Base-by-base conservation (phyloP, 257 asterid species). In the Penstemon eatonii region DNA sequence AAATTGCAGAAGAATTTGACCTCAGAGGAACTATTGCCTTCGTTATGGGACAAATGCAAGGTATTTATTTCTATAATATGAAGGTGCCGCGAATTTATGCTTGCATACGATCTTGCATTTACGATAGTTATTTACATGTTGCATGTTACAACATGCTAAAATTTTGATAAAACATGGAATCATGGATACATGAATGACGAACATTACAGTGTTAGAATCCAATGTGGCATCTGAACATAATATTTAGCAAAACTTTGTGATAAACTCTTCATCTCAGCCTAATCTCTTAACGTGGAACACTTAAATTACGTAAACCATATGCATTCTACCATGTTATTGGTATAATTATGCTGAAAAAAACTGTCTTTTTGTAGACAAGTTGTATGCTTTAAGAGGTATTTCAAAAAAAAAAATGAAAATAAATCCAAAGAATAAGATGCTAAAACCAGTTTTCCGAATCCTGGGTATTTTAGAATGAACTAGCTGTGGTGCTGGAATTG, bases 11-110 rank as follows among this genome's bases (percentile, higher is more conserved):
- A 75, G 78, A 82, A 70, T 58, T 78, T 78, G 72, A 82, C 79
- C 47, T 78, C 83, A 13, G 79, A 94, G 80, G 99, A 94, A 79
- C 82, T 94, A 66, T 68, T 91, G 87, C 98, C 99, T 81, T 91
- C 99, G 42, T 65, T 94, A 55, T 94, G 99, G 98, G 99, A 94
- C 75, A 94, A 94, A 77, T 90, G 94, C 89, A 90, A 93, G 99
- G 99, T 93, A 88, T 54, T 49, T 70, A 15, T 65, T 60, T 38
- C 10, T 56, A 81, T 56, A 12, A 58, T 59, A 11, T 42, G 46
- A n/a, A 45, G 44, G 5, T 63, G 75, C 41, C 54, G 50, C 58
- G 44, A 54, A 38, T 70, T 60, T 13, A 43, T 56, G 50, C 66
- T 60, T 70, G 68, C 52, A 43, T 44, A 25, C 12, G 43, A 9